phyloP scores from a whole-genome alignment of 163 green algal species.

The Prototheca wickerhamii region DNA sequence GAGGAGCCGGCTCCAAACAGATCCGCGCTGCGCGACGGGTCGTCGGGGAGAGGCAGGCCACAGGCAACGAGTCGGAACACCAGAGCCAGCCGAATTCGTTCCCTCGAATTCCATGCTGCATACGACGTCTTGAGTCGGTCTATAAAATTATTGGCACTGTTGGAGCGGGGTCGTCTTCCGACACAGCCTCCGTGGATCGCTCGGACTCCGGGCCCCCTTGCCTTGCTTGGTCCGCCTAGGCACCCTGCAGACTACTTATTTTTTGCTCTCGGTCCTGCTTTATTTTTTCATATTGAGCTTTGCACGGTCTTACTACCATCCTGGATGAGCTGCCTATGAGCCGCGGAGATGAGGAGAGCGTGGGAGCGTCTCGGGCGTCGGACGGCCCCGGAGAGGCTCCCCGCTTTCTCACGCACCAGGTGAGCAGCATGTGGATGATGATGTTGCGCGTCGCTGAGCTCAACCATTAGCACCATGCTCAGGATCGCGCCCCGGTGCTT shows the following conservation, averaged over 20 bases:
- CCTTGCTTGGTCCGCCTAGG: not conserved
- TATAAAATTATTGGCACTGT: not conserved
- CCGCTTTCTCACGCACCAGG: not conserved
- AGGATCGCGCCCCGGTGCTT: not conserved
- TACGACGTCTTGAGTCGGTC: not conserved
- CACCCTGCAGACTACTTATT: too few relatives aligned
- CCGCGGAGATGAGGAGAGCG: not conserved
- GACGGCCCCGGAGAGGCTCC: too few relatives aligned
- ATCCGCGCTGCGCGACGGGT: too few relatives aligned
- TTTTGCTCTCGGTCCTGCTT: too few relatives aligned
- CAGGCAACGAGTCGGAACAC: too few relatives aligned
- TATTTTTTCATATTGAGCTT: too few relatives aligned
- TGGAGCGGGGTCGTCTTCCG: not conserved
- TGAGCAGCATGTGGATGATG: constrained; percentile 7
- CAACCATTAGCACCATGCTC: not conserved
- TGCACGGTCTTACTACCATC: too few relatives aligned
- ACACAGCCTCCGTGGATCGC: not conserved
- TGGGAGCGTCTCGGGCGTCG: not conserved
- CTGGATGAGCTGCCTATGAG: too few relatives aligned
- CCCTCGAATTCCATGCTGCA: not conserved
- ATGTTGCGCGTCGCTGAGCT: not conserved
- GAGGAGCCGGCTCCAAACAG: too few relatives aligned
- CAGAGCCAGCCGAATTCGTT: too few relatives aligned
- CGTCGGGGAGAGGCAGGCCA: too few relatives aligned
- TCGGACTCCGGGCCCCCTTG: not conserved